Conservation (phyloP, 306 rosid genomes). For the Carpinus viminea region DNA sequence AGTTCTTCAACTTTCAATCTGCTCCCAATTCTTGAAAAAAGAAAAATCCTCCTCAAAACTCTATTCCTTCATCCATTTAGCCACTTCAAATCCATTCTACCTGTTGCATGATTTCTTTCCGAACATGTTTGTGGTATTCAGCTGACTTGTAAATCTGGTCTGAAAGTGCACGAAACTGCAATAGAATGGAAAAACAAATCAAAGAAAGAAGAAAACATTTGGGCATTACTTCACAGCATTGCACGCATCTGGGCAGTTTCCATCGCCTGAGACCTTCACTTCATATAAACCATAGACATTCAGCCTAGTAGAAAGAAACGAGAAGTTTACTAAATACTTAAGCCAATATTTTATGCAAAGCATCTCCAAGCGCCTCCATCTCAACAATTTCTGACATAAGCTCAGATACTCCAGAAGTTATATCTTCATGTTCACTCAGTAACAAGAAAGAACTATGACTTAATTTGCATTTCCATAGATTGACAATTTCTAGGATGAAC, state of each 20-base stretch:
- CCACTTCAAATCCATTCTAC: slow-evolving; percentile 30
- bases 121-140: slow-evolving; percentile 78
- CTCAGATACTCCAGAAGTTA: neutral
- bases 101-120: slow-evolving; percentile 78
- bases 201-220: slow-evolving; percentile 7
- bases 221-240: slow-evolving; percentile 8
- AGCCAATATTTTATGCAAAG: neutral
- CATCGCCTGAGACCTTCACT: slow-evolving; percentile 91
- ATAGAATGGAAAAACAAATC: slow-evolving; percentile 25
- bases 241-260: slow-evolving; percentile 86
- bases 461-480: neutral
- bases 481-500: neutral
- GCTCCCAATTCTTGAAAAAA: neutral
- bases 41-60: neutral
- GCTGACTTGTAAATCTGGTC: slow-evolving; percentile 80
- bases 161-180: slow-evolving; percentile 87
- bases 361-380: neutral
- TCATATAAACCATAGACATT: slow-evolving; percentile 68
- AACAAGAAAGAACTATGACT: neutral
- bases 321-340: slow-evolving; percentile 14
- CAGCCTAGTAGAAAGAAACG: slow-evolving; percentile 50
- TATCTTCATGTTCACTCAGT: neutral
- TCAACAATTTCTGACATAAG: neutral
- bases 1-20: neutral
- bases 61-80: slow-evolving; percentile 1